phyloP scores from a whole-genome alignment of 1,284 basidiomycete species.

The Rhodofomes roseus region DNA sequence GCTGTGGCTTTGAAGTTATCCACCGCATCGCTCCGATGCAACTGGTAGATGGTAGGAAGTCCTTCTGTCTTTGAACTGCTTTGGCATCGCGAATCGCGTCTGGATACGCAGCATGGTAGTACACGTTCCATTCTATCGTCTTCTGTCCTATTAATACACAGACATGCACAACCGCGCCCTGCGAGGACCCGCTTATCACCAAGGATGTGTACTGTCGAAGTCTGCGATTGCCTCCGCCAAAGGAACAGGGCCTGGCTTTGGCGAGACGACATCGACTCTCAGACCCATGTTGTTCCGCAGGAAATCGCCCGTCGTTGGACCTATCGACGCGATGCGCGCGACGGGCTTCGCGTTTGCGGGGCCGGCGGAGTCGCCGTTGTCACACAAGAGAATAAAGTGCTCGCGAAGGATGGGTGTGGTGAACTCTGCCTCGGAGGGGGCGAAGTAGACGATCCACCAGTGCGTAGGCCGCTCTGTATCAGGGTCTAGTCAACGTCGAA shows the following conservation, averaged over 20 bases:
- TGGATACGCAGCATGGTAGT: no score
- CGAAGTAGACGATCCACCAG: slow-evolving; percentile 76
- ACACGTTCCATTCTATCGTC: no score
- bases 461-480: not conserved
- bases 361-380: not conserved
- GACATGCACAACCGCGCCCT: no score
- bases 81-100: no score
- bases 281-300: slow-evolving; percentile 43
- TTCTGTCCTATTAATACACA: no score
- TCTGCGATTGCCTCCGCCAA: slow-evolving; percentile 36
- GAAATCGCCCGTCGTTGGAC: slow-evolving; percentile 58
- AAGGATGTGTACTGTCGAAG: slow-evolving; percentile 9
- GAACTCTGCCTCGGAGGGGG: slow-evolving; percentile 65
- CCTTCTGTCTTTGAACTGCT: no score
- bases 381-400: slow-evolving; percentile 34
- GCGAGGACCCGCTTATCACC: not conserved
- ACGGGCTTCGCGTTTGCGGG: not conserved
- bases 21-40: no score
- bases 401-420: slow-evolving; percentile 48
- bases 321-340: slow-evolving; percentile 55
- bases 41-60: no score
- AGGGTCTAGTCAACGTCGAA: no score
- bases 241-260: slow-evolving; percentile 50
- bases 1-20: no score
- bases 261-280: slow-evolving; percentile 47